These are phyloP conservation scores for Priceomyces fermenticarens DNA, from an alignment of 805 yeast genomes.

Conservation along the genomic window DNA sequence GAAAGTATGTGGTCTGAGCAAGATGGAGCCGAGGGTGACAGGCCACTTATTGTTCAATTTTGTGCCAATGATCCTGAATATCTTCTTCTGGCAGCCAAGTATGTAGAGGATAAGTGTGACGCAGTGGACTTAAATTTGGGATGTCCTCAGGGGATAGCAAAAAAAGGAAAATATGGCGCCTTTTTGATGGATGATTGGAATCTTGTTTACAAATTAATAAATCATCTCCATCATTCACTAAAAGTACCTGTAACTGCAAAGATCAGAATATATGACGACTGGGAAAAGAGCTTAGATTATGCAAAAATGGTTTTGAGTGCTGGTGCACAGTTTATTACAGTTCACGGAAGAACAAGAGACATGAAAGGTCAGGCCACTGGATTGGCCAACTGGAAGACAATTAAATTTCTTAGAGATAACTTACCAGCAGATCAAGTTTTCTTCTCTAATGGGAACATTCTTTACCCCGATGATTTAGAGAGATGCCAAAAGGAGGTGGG, in stretches of 20 bases:
- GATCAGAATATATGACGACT: conserved; percentile 83
- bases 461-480: conserved; percentile 79
- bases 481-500: conserved; percentile 61
- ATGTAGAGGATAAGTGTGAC: conserved; percentile 81
- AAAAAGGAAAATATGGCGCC: conserved; percentile 92
- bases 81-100: conserved; percentile 74
- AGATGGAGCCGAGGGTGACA: conserved; percentile 75
- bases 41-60: conserved; percentile 91
- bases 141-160: conserved; percentile 97
- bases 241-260: conserved; percentile 93
- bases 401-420: conserved; percentile 73
- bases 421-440: conserved; percentile 79
- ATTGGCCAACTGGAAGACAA: conserved; percentile 85
- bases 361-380: conserved; percentile 98
- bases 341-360: conserved; percentile 94
- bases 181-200: conserved; percentile 98
- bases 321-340: conserved; percentile 93
- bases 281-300: conserved; percentile 77
- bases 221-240: conserved; percentile 68
- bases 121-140: conserved; percentile 96
- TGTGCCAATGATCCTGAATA: conserved; percentile 95
- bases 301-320: conserved; percentile 87
- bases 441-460: conserved; percentile 91
- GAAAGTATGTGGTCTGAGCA: conserved; percentile 62
- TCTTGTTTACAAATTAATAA: conserved; percentile 67